Conservation (phyloP, 495 filamentous ascomycete genomes). For the Penicillium longicatenatum region DNA sequence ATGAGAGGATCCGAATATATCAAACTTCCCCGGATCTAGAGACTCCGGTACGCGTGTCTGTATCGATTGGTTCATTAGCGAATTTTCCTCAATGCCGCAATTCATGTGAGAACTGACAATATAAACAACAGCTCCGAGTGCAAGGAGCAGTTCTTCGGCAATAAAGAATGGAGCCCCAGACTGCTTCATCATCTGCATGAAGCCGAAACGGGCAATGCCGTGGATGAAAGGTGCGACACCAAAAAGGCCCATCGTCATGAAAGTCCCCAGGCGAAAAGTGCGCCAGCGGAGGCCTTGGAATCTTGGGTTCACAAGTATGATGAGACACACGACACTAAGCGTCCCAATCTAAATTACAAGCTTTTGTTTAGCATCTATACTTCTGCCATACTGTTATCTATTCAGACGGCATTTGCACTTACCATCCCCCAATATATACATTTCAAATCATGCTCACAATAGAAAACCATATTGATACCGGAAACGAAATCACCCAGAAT, state of each 20-base stretch:
- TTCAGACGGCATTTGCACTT: neutral
- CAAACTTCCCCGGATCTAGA: slow-evolving; percentile 5
- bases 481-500: slow-evolving; percentile 31
- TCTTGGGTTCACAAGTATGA: slow-evolving; percentile 7
- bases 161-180: slow-evolving; percentile 6
- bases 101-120: neutral
- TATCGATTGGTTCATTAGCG: neutral
- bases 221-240: slow-evolving; percentile 10
- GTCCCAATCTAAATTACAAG: neutral
- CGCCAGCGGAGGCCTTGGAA: slow-evolving; percentile 10
- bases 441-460: slow-evolving; percentile 22
- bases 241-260: slow-evolving; percentile 7
- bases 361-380: neutral
- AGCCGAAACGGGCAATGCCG: slow-evolving; percentile 3
- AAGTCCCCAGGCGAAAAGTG: slow-evolving; percentile 7
- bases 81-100: neutral
- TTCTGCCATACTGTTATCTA: neutral
- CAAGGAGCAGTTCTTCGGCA: slow-evolving; percentile 1
- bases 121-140: slow-evolving; percentile 7
- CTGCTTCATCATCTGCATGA: slow-evolving; percentile 5
- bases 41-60: slow-evolving; percentile 8
- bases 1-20: slow-evolving; percentile 12
- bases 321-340: neutral
- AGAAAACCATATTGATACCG: slow-evolving; percentile 33
- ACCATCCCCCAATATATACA: slow-evolving; percentile 11